Conservation (phyloP, 2,329 filamentous ascomycete genomes). For the Neopestalotiopsis clavispora region DNA sequence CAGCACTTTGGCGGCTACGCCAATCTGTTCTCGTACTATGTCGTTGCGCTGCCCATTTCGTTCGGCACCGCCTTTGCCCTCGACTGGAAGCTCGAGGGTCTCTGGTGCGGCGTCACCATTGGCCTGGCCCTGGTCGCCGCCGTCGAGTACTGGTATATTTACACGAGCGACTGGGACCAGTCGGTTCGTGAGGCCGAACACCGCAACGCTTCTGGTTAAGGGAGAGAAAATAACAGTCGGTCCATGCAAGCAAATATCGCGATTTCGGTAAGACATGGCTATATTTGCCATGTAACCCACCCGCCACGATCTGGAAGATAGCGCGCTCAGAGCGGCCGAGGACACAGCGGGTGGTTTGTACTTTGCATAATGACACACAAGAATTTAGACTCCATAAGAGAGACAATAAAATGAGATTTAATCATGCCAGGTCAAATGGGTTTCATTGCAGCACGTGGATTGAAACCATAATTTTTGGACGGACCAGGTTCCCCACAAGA, state of each 20-base stretch:
- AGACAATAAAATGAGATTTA: neutral
- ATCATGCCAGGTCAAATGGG: neutral
- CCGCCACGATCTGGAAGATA: neutral
- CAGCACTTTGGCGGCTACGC: constrained; percentile 91
- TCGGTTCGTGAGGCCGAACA: constrained; percentile 57
- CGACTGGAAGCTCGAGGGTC: constrained; percentile 75
- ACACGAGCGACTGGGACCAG: constrained; percentile 57
- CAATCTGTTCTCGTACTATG: constrained; percentile 86
- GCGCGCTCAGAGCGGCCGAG: neutral
- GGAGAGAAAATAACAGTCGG: neutral
- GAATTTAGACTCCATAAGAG: neutral
- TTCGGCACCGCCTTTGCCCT: constrained; percentile 79
- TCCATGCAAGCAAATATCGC: neutral
- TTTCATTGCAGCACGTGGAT: neutral
- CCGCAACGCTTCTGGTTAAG: constrained; percentile 50
- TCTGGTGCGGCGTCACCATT: constrained; percentile 81
- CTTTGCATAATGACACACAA: neutral
- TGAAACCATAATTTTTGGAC: neutral
- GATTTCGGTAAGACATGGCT: neutral
- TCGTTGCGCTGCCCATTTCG: constrained; percentile 82
- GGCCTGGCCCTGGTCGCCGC: constrained; percentile 65
- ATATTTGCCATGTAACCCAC: neutral
- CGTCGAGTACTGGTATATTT: constrained; percentile 59
- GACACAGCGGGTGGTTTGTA: neutral
- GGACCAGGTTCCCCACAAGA: neutral